Evolutionary conservation across 2,329 filamentous ascomycete species (phyloP).

Genomic region (Sarocladiaceae sp.): DNA sequence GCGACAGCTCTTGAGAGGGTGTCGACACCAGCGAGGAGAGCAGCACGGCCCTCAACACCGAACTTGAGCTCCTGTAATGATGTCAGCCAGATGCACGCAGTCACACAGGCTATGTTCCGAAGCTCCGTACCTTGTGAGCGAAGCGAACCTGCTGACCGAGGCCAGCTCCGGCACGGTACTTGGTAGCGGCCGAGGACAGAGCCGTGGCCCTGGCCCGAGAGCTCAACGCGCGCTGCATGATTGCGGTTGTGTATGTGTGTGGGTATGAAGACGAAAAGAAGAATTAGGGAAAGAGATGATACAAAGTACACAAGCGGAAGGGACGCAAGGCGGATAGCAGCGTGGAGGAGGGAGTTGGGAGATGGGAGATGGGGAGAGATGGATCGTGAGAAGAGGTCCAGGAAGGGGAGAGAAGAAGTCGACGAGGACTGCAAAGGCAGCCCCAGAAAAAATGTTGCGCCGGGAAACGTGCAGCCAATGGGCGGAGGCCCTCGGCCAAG

Average conservation of each 20-base stretch:
- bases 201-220: slow-evolving; percentile 73
- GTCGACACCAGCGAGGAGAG: slow-evolving; percentile 89
- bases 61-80: slow-evolving; percentile 84
- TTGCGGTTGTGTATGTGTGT: slow-evolving; percentile 34
- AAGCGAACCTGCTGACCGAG: slow-evolving; percentile 88
- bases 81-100: slow-evolving; percentile 21
- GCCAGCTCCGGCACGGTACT: slow-evolving; percentile 57
- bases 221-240: slow-evolving; percentile 92
- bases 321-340: slow-evolving; percentile 8
- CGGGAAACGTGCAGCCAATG: slow-evolving; percentile 1
- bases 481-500: slow-evolving; percentile 13
- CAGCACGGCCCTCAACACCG: slow-evolving; percentile 85
- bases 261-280: slow-evolving; percentile 23
- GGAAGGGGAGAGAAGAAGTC: slow-evolving; percentile 14
- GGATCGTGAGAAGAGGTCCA: slow-evolving; percentile 11
- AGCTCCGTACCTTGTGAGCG: slow-evolving; percentile 77
- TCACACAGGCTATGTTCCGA: neutral
- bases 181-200: slow-evolving; percentile 62
- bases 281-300: slow-evolving; percentile 20
- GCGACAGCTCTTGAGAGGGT: slow-evolving; percentile 94
- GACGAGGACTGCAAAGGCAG: slow-evolving; percentile 14
- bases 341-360: slow-evolving; percentile 11
- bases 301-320: slow-evolving; percentile 10
- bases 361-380: slow-evolving; percentile 14
- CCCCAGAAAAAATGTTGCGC: slow-evolving; percentile 30